Evolutionary conservation across 768 basidiomycete genomes (phyloP), one percentile per base, ranked within the genome.

Genomic region (Boletus edulis): DNA sequence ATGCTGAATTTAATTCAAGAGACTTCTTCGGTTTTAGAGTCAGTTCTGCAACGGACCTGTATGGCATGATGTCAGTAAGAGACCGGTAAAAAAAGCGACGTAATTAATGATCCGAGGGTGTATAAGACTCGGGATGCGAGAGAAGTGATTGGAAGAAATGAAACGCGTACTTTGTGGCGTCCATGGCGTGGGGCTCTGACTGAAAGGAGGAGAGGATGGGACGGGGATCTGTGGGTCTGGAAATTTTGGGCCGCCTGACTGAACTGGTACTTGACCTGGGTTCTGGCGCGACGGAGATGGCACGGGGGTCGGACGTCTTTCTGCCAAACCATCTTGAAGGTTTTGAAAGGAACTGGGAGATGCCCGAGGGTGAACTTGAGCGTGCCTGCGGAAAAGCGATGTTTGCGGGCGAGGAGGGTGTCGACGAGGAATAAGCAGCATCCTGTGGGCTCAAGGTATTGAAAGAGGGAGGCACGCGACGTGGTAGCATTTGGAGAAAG

Each of bases 161-260:
- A 12, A 20, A 22, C 4, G 72, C 85, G 73, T 71, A 86, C 88
- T 78, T 78, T 66, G 75, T 73, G 59, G 80, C 78, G 54, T 77
- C 74, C 49, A 73, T 67, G 38, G 74, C 72, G 60, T 82, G 81
- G 2, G 72, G 74, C 59, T 87, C 83, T 18, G 68, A 63, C 59
- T 72, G 73, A 43, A 77, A 60, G 17, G 69, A 72, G 3, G 72
- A 60, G 59, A 87, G 70, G 51, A 92, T 86, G 3, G 89, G 91
- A 20, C 90, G 75, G 10, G 89, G 90, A 62, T 92, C 91, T 5
- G 89, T 90, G 1, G 90, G 90, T 44, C 86, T 84, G 32, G 91
- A 92, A 37, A 92, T 93, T 77, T 90, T 91, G 50, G 83, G 87
- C 58, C 87, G 89, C 56, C 87, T 72, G 47, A 69, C 58, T 4